Base-by-base conservation (phyloP, 2,329 filamentous ascomycete species). In the Sphaerulina vaccinii region DNA sequence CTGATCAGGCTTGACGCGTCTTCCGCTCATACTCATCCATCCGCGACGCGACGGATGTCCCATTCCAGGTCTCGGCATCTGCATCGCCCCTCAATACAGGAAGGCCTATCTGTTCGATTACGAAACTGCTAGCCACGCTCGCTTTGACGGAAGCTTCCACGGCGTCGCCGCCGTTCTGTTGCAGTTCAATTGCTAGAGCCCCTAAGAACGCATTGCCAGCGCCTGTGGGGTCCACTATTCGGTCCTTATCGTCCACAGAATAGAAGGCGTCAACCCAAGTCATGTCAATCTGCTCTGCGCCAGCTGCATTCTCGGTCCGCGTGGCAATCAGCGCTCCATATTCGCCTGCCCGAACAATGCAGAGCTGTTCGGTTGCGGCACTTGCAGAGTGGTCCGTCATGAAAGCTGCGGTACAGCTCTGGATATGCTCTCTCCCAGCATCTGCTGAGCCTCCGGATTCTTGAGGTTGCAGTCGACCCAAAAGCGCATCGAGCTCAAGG, bases 61-160 rank as follows among this genome's bases (percentile, higher is more conserved):
- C 71, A 55, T 79, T 79, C 77, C 77, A 79, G 4, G 65, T 65
- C 13, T 68, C 52, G 27, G 49, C 24, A 7, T 64, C 59, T 38
- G 64, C 62, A 37, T 36, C 40, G 15, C 46, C 33, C 27, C 29
- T 35, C 16, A 42, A 38, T 1, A 68, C 67, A 13, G 64, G 63
- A 13, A 62, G 21, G 3, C 64, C 64, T 7, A 64, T 51, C 21
- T 60, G 58, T 37, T 67, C 62, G 9, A 65, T 41, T 3, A 54
- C 61, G 47, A 67, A 63, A 38, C 62, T 64, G 13, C 62, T 63
- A 19, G 62, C 63, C 10, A 67, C 62, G 24, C 49, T 59, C 1
- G 63, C 64, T 43, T 62, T 65, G 15, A 24, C 52, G 4, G 62
- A 61, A 27, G 63, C 64, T 33, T 55, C 50, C 2, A 52, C 32